phyloP scores from a whole-genome alignment of 257 asterid genomes.

The Vinca minor region DNA sequence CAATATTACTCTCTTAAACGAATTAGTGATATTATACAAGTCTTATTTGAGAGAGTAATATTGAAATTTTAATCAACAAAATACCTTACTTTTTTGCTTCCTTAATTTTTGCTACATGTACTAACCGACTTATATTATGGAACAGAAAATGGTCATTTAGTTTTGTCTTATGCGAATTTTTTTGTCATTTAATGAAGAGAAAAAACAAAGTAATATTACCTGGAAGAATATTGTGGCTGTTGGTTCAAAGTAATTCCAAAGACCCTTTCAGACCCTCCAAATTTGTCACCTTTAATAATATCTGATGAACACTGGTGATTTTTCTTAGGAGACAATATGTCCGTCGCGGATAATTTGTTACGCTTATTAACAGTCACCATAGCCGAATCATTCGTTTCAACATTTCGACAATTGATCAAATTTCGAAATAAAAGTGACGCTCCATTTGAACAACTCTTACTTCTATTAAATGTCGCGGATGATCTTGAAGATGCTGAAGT shows the following conservation, averaged over 20 bases:
- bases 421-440: slow-evolving; percentile 44
- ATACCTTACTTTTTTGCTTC: no score
- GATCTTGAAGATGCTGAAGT: not conserved
- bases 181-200: no score
- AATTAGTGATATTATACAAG: no score
- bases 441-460: slow-evolving; percentile 35
- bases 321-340: not conserved
- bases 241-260: slow-evolving; percentile 49
- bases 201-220: no score
- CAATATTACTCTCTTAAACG: no score
- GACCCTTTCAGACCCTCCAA: slow-evolving; percentile 70
- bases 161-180: no score
- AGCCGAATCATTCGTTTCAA: slow-evolving; percentile 57
- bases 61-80: no score
- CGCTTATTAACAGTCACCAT: slow-evolving; percentile 27
- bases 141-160: no score
- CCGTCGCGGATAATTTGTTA: slow-evolving; percentile 20
- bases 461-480: slow-evolving; percentile 26
- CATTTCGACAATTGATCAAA: slow-evolving; percentile 59
- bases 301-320: slow-evolving; percentile 10
- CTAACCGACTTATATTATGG: no score
- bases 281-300: slow-evolving; percentile 33
- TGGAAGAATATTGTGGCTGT: slow-evolving; percentile 33
- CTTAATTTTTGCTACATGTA: no score
- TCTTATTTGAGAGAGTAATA: no score